Evolutionary conservation across 768 basidiomycete genomes (phyloP).

Genomic region (Boletales sp.): DNA sequence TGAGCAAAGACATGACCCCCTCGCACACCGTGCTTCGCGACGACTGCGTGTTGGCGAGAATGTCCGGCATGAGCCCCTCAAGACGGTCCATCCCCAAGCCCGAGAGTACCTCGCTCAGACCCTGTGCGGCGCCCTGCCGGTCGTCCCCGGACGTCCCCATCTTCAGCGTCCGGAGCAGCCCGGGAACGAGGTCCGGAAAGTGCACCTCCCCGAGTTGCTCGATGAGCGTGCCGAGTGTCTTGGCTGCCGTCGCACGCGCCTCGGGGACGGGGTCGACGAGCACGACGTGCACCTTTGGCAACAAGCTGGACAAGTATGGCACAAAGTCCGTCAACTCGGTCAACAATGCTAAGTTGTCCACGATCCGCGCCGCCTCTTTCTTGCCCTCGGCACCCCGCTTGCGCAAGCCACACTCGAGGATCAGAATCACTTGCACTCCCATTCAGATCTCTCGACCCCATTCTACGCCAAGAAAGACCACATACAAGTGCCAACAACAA

Average conservation of each 20-base stretch:
- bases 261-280: constrained; percentile 97
- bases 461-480: constrained; percentile 1
- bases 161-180: constrained; percentile 81
- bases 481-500: constrained; percentile 89
- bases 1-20: constrained; percentile 97
- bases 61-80: constrained; percentile 90
- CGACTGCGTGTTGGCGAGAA: constrained; percentile 87
- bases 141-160: constrained; percentile 94
- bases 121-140: constrained; percentile 96
- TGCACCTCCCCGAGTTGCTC: constrained; percentile 91
- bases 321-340: constrained; percentile 91
- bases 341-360: constrained; percentile 89
- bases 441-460: not conserved
- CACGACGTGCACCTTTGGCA: constrained; percentile 89
- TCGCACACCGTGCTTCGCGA: constrained; percentile 89
- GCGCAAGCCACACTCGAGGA: constrained; percentile 87
- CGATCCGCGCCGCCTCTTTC: constrained; percentile 93
- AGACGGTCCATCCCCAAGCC: constrained; percentile 97
- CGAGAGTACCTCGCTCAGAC: constrained; percentile 90
- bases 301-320: constrained; percentile 83
- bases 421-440: constrained; percentile 74
- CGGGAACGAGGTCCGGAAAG: constrained; percentile 93
- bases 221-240: constrained; percentile 93
- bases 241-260: constrained; percentile 94
- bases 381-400: constrained; percentile 94